A percentile compares a stretch with the other conserved stretches of the same genome.
These are phyloP conservation scores for Penicillium frequentans DNA, from an alignment of 2,329 filamentous ascomycete genomes.

Conservation along the genomic window DNA sequence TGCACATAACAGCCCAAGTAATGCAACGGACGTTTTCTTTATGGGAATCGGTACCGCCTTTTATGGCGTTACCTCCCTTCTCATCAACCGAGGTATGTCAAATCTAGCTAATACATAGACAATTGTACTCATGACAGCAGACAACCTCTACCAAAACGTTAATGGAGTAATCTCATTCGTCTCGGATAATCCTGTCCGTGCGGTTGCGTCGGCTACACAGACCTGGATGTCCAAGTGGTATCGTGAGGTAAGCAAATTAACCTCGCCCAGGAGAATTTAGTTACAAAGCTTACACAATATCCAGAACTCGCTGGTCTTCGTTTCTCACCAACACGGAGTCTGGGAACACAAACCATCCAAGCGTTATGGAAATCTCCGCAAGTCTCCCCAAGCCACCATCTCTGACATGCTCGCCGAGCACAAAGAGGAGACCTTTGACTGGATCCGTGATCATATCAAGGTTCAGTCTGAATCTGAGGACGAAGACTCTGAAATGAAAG, in stretches of 20 bases:
- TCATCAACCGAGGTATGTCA: conserved; percentile 69
- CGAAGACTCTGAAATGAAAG: conserved; percentile 1
- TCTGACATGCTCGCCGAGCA: conserved; percentile 60
- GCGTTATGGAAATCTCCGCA: conserved; percentile 56
- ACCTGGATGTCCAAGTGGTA: conserved; percentile 75
- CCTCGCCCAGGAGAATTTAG: not conserved
- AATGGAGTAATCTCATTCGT: conserved; percentile 79
- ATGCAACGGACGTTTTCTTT: conserved; percentile 74
- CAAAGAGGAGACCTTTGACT: conserved; percentile 49
- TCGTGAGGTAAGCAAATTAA: conserved; percentile 53
- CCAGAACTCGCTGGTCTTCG: conserved; percentile 73
- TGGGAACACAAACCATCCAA: conserved; percentile 64
- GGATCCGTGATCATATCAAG: conserved; percentile 44
- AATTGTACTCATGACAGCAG: conserved; percentile 27
- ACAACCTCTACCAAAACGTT: conserved; percentile 65
- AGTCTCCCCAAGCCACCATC: conserved; percentile 47
- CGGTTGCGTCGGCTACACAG: conserved; percentile 76
- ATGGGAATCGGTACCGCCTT: conserved; percentile 91
- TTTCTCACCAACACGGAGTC: conserved; percentile 71
- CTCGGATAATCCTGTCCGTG: conserved; percentile 69
- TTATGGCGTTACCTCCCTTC: conserved; percentile 74
- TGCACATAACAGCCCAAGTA: conserved; percentile 52
- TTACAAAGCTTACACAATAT: not conserved
- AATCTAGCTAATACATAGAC: not conserved
- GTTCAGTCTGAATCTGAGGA: conserved; percentile 25